These are phyloP conservation scores for Beauveria sp. DNA, from an alignment of 2,329 filamentous ascomycete species.

Conservation along the genomic window DNA sequence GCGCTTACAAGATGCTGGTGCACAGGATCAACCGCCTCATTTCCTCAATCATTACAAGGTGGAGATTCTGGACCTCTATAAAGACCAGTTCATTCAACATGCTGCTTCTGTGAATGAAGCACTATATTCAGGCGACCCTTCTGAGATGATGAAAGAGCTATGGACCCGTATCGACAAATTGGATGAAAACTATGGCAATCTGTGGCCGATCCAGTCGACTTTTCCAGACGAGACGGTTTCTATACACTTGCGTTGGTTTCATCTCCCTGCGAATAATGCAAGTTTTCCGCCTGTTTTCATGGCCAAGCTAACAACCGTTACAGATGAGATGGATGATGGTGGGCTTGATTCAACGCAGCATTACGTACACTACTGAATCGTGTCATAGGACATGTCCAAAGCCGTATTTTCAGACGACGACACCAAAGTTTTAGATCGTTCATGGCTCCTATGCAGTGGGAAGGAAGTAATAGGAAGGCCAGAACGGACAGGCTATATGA, in stretches of 20 bases:
- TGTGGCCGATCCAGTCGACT: not conserved
- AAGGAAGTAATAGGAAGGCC: not conserved
- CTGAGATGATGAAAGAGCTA: no score
- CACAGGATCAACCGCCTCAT: no score
- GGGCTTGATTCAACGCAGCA: not conserved
- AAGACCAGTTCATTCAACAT: no score
- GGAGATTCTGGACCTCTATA: no score
- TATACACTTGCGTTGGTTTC: not conserved
- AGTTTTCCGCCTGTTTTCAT: not conserved
- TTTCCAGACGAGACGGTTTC: no score
- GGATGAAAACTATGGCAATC: no score
- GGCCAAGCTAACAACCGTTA: not conserved
- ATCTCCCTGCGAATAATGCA: not conserved
- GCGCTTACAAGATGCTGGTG: no score
- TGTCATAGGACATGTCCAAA: not conserved
- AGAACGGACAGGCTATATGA: not conserved
- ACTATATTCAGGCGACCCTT: no score
- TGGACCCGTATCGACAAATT: no score
- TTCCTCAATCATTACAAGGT: no score
- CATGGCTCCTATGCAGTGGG: not conserved
- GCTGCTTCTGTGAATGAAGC: no score
- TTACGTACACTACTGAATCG: not conserved
- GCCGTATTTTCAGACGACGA: not conserved
- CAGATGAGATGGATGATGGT: not conserved
- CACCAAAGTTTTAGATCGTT: not conserved